Evolutionary conservation across 2,329 filamentous ascomycete genomes (phyloP).

Genomic region (Ascochyta rabiei): DNA sequence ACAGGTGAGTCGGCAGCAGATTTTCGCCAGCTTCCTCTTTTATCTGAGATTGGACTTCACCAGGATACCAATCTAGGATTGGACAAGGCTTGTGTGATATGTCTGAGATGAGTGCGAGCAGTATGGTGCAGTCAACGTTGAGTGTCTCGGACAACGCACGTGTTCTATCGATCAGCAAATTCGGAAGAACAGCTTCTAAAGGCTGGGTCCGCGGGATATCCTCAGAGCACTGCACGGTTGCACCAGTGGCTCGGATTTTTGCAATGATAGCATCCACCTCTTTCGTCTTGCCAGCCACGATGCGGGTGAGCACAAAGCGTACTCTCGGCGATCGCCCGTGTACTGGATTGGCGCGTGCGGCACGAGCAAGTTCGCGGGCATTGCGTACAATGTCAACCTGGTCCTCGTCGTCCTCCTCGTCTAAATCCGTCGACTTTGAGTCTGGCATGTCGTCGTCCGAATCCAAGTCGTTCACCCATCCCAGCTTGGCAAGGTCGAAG

Average conservation of each 20-base stretch:
- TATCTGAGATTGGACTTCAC: slow-evolving; percentile 68
- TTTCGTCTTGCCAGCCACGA: slow-evolving; percentile 56
- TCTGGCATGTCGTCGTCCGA: slow-evolving; percentile 50
- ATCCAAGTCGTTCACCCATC: slow-evolving; percentile 60
- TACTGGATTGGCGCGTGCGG: slow-evolving; percentile 62
- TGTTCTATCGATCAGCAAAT: slow-evolving; percentile 49
- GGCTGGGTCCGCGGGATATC: slow-evolving; percentile 32
- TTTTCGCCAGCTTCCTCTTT: slow-evolving; percentile 67
- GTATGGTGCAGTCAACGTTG: slow-evolving; percentile 71
- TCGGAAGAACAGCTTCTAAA: slow-evolving; percentile 33
- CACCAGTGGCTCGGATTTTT: slow-evolving; percentile 60
- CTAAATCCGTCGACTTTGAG: slow-evolving; percentile 27
- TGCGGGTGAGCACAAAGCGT: slow-evolving; percentile 65
- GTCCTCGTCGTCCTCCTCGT: slow-evolving; percentile 59
- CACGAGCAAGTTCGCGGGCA: slow-evolving; percentile 63
- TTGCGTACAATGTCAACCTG: slow-evolving; percentile 65
- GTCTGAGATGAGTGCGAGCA: slow-evolving; percentile 75
- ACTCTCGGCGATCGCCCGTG: slow-evolving; percentile 65
- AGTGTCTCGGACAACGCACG: slow-evolving; percentile 52
- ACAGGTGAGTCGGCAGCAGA: slow-evolving; percentile 65
- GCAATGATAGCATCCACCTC: slow-evolving; percentile 64
- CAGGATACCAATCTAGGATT: slow-evolving; percentile 60
- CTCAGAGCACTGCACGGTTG: slow-evolving; percentile 39
- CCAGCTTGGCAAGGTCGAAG: slow-evolving; percentile 72
- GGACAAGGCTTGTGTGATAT: slow-evolving; percentile 65